Conservation (phyloP, 495 filamentous ascomycete species). For the Glonium stellatum region DNA sequence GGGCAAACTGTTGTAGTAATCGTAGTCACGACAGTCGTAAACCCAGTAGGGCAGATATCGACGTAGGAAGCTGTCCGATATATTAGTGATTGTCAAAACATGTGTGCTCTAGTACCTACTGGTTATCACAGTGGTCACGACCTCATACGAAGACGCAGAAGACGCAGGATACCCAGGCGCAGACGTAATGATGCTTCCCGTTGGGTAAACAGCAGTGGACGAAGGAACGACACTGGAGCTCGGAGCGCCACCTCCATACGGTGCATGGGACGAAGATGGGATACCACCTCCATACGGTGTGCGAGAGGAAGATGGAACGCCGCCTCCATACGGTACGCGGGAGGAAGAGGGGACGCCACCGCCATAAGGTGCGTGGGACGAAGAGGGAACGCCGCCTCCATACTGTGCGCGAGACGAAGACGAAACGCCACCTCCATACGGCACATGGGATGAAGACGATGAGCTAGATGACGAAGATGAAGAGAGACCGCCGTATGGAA, state of each 20-base stretch:
- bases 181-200: background rate
- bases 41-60: conserved; percentile 20
- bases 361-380: no score
- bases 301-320: no score
- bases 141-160: background rate
- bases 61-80: conserved; percentile 10
- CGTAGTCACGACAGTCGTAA: conserved; percentile 11
- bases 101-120: background rate
- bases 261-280: background rate
- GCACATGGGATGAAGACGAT: background rate
- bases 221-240: background rate
- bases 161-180: background rate
- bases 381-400: background rate
- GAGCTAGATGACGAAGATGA: background rate
- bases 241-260: background rate
- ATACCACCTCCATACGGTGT: no score
- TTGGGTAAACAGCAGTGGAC: background rate
- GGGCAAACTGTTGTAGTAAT: conserved; percentile 13
- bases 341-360: background rate
- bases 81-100: background rate
- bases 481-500: no score
- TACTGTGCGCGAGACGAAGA: background rate
- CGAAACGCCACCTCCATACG: background rate
- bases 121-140: conserved; percentile 6
- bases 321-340: no score